Base-by-base conservation (phyloP, 192 early-diverging fungal species). In the Dissophora globulifera region DNA sequence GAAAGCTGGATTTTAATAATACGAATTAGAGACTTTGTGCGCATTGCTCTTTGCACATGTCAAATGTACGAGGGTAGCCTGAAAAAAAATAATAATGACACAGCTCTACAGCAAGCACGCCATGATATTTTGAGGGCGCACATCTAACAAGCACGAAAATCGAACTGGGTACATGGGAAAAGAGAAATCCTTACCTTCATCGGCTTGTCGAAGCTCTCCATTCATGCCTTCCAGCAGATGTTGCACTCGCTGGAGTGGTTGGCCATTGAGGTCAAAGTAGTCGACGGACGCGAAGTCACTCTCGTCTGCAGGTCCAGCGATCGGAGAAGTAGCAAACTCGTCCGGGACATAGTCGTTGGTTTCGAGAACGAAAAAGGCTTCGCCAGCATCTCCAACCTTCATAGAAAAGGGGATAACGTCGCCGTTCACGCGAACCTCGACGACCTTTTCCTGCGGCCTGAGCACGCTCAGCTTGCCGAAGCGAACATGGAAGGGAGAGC, bases 381-480 rank as follows among this genome's bases (percentile, higher is more conserved):
- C 97, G 27, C 97, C 97, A 13, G 93, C 93, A 50, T 98, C 97
- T 12, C 96, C 94, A 4, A 99, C 90, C 61, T 99, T 99, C 97
- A 99, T 99, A 42, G 92, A 86, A 56, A 94, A 86, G 56, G 92
- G 87, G 13, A 90, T 85, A 1, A 76, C 72, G 61, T 85, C 47
- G 47, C 88, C 94, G 72, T 99, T 99, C 26, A 99, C 90, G 6
- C 86, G 81, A 31, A 99, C 82, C 47, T 94, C 89, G 47, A 95
- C 90, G 27, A 90, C 89, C 83, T 99, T 99, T 64, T 99, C 96
- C 40, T 91, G 91, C 6, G 96, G 95, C 38, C 92, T 79, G 5
- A 98, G 85, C 16, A 98, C 86, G 62, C 93, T 93, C 40, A 99
- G 81, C 74, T 99, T 99, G 26, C 96, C 96, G 78, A 98, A 99